Evolutionary conservation across 1,284 basidiomycete species (phyloP), one percentile per base, ranked within the genome.

Genomic region (Wallemia hederae): DNA sequence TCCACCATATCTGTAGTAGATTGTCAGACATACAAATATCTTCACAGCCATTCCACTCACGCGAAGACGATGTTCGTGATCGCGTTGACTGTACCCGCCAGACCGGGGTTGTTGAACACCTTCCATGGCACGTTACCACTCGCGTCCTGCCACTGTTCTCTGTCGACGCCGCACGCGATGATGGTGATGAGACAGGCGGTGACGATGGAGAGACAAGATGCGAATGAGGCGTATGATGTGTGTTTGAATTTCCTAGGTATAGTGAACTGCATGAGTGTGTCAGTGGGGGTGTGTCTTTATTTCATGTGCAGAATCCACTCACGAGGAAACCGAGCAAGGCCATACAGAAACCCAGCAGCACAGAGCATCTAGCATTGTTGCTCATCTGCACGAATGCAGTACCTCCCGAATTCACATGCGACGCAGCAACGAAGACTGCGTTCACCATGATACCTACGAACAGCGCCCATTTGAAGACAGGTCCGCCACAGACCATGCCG

Each of bases 41-140:
- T 15, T 2, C n/a, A 17, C 11, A 14, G 22, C 5, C 19, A n/a
- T 11, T 7, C 3, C 22, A 58, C 24, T 27, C 17, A 58, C 56
- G 56, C 24, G 61, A 69, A 69, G 58, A 67, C 63, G 28, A 69
- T 65, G 64, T 70, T 68, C 61, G 67, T 68, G 59, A 68, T 62
- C n/a, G 66, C 68, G 24, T 68, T 67, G 24, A 70, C 63, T 7
- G 68, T 63, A 60, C 66, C 63, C 59, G 65, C 65, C 39, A 69
- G 62, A 17, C 61, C 64, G 11, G 67, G 64, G 61, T 27, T 26
- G 7, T 9, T 26, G 15, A 26, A 3, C 7, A 15, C 56, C 24
- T 27, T 27, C 9, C 24, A 28, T 58, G 56, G 11, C 25, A 49
- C 39, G 5, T n/a, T 22, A 22, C 39, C 39, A n/a, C n/a, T 49